A percentile compares a stretch with the other conserved stretches of the same genome.
Conservation (phyloP, 257 asterid species). For the Cinchona pubescens region DNA sequence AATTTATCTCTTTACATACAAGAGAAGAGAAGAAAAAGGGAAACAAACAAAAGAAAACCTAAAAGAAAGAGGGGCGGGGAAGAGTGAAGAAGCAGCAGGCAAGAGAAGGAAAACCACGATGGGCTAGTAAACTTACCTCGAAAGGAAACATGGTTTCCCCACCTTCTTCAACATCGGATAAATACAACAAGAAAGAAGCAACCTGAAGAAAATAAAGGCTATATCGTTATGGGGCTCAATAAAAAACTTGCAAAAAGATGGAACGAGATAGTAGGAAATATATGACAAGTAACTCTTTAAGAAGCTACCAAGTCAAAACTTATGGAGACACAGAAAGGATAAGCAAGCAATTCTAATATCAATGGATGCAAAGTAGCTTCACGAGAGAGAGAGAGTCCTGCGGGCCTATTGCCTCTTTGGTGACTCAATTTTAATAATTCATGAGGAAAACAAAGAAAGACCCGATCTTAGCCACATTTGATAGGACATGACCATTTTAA, state of each 20-base stretch:
- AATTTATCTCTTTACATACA: not conserved
- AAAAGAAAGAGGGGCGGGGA: not conserved
- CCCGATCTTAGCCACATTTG: not conserved
- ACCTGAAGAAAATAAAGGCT: constrained; percentile 39
- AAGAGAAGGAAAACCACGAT: constrained; percentile 6
- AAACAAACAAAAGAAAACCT: not conserved
- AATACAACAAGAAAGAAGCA: constrained; percentile 87
- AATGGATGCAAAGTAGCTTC: not conserved
- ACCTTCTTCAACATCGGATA: constrained; percentile 94
- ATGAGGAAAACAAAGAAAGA: not conserved
- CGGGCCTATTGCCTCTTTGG: not conserved
- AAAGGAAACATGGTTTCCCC: constrained; percentile 98
- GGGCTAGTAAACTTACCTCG: constrained; percentile 51
- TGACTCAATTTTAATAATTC: not conserved
- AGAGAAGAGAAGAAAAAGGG: not conserved
- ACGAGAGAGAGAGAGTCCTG: too few relatives aligned
- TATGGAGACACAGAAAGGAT: not conserved
- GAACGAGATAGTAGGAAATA: not conserved
- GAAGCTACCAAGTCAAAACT: not conserved
- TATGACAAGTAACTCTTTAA: not conserved
- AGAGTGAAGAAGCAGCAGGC: not conserved
- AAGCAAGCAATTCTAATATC: not conserved
- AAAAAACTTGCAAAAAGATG: not conserved
- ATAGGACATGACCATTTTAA: too few relatives aligned
- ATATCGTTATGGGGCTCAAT: not conserved